phyloP scores from a whole-genome alignment of 1,284 basidiomycete species.

The Papiliotrema fonsecae region DNA sequence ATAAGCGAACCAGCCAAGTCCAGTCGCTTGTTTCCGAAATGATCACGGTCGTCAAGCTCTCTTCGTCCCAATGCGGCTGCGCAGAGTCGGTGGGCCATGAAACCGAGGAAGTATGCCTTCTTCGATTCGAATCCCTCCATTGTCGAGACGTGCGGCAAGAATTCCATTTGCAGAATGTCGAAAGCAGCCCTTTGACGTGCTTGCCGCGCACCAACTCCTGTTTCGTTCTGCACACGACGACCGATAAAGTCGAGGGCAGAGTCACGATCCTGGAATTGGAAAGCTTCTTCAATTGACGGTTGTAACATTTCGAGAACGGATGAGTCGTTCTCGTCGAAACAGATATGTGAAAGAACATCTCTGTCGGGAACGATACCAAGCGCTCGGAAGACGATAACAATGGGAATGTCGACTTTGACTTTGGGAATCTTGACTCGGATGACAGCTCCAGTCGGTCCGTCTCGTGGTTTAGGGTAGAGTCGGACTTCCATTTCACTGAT shows the following conservation, averaged over 20 bases:
- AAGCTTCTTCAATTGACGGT: constrained; percentile 97
- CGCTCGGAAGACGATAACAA: constrained; percentile 98
- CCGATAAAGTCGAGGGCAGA: constrained; percentile 93
- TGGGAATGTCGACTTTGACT: constrained; percentile 96
- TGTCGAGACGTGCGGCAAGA: constrained; percentile 96
- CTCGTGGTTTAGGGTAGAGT: constrained; percentile 74
- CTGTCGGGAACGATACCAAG: constrained; percentile 96
- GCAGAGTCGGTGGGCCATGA: constrained; percentile 96
- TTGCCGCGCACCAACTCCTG: constrained; percentile 84
- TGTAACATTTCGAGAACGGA: constrained; percentile 98
- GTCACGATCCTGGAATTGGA: constrained; percentile 95
- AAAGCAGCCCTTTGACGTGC: constrained; percentile 93
- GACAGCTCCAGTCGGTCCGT: constrained; percentile 62
- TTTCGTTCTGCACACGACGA: constrained; percentile 93
- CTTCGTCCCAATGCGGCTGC: constrained; percentile 89
- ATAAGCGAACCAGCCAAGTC: constrained; percentile 93
- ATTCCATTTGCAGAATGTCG: constrained; percentile 97
- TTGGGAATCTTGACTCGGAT: constrained; percentile 98
- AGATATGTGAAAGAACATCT: constrained; percentile 97
- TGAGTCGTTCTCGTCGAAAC: constrained; percentile 93
- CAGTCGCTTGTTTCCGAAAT: constrained; percentile 97
- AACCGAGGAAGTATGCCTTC: constrained; percentile 99
- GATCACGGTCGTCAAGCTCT: constrained; percentile 97
- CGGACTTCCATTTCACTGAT: constrained; percentile 98
- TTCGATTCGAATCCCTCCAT: constrained; percentile 93